phyloP scores from a whole-genome alignment of 2,329 filamentous ascomycete species.

The Alternaria brassicicola region DNA sequence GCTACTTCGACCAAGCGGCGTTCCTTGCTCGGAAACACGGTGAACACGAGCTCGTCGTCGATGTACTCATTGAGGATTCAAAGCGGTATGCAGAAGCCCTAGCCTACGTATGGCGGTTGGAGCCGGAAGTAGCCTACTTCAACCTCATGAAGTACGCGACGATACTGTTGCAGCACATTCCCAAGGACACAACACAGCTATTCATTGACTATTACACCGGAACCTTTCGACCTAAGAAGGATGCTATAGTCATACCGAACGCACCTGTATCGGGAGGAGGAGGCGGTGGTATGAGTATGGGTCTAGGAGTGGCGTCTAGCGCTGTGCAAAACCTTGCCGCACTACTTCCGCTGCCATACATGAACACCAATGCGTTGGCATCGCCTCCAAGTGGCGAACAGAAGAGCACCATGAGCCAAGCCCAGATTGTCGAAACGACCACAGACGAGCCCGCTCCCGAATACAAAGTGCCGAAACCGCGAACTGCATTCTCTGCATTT shows the following conservation, averaged over 20 bases:
- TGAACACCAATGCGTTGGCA: slow-evolving; percentile 67
- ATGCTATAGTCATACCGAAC: slow-evolving; percentile 60
- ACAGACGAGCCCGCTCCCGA: slow-evolving; percentile 59
- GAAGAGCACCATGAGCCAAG: slow-evolving; percentile 61
- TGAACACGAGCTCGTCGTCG: slow-evolving; percentile 91
- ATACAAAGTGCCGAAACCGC: slow-evolving; percentile 81
- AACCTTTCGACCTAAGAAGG: slow-evolving; percentile 74
- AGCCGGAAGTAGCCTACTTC: slow-evolving; percentile 78
- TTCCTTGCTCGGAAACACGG: slow-evolving; percentile 94
- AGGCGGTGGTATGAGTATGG: slow-evolving; percentile 47
- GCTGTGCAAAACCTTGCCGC: slow-evolving; percentile 87
- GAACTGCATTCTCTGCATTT: slow-evolving; percentile 93
- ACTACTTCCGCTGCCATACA: slow-evolving; percentile 83
- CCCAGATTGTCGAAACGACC: slow-evolving; percentile 59
- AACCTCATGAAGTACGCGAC: slow-evolving; percentile 96
- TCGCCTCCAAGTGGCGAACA: slow-evolving; percentile 61
- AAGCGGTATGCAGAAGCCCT: slow-evolving; percentile 88
- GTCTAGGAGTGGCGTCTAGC: slow-evolving; percentile 63
- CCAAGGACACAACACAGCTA: slow-evolving; percentile 78
- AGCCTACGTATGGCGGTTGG: slow-evolving; percentile 87
- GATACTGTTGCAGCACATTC: slow-evolving; percentile 85
- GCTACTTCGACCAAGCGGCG: slow-evolving; percentile 95
- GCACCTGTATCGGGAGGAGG: slow-evolving; percentile 55
- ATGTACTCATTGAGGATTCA: slow-evolving; percentile 94
- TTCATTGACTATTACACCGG: slow-evolving; percentile 97